Evolutionary conservation across 495 filamentous ascomycete species (phyloP).

Genomic region (Penicillium turbatum): DNA sequence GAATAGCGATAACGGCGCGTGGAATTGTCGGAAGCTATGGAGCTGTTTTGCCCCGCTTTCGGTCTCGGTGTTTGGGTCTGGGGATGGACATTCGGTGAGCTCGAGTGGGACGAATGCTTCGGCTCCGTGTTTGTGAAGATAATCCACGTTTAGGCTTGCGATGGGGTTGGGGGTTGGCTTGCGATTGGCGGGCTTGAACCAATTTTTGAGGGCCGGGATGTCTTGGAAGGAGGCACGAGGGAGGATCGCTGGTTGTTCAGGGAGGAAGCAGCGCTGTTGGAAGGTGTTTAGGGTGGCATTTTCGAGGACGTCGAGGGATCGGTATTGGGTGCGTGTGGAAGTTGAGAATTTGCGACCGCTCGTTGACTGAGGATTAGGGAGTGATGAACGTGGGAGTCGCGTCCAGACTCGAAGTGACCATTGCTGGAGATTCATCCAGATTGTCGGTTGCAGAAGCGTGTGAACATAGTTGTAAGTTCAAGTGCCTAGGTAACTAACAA

Average conservation of each 20-base stretch:
- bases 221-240: constrained; percentile 39
- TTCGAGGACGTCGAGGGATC: constrained; percentile 28
- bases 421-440: constrained; percentile 33
- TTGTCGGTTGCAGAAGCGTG: neutral
- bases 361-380: neutral
- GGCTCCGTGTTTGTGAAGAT: constrained; percentile 44
- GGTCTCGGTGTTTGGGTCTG: neutral
- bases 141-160: constrained; percentile 42
- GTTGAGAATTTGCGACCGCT: constrained; percentile 20
- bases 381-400: neutral
- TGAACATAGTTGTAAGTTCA: no score
- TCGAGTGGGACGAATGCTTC: constrained; percentile 56
- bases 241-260: constrained; percentile 45
- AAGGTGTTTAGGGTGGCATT: constrained; percentile 41
- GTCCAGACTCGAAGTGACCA: constrained; percentile 17
- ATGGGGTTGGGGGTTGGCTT: neutral
- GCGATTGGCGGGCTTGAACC: constrained; percentile 40
- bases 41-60: neutral
- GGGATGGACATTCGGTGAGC: constrained; percentile 35
- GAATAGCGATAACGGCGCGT: constrained; percentile 55
- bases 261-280: constrained; percentile 43
- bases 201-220: constrained; percentile 50
- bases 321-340: constrained; percentile 17
- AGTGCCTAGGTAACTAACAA: neutral
- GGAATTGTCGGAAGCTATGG: constrained; percentile 49